Evolutionary conservation across 2,329 filamentous ascomycete species (phyloP).

Genomic region (Allantophomopsis lycopodina): DNA sequence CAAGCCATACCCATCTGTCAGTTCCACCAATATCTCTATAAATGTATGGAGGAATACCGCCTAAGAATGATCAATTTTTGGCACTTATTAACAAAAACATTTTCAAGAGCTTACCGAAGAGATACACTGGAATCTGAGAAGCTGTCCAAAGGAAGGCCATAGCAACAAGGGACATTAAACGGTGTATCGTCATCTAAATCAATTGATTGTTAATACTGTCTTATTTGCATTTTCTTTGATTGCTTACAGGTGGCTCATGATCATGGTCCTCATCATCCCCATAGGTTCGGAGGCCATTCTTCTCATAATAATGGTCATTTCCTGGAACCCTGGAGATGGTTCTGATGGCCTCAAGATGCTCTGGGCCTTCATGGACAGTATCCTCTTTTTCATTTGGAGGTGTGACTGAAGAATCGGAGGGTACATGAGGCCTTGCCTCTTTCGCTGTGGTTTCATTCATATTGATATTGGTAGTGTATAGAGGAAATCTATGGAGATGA

Average conservation of each 20-base stretch:
- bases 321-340: slow-evolving; percentile 11
- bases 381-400: slow-evolving; percentile 10
- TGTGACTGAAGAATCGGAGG: slow-evolving; percentile 6
- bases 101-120: slow-evolving; percentile 23
- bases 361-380: not conserved
- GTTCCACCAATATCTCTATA: slow-evolving; percentile 40
- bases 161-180: slow-evolving; percentile 37
- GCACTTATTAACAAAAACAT: too few species aligned
- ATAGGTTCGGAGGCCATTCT: slow-evolving; percentile 26
- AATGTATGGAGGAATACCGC: slow-evolving; percentile 33
- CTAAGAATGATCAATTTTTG: slow-evolving; percentile 9
- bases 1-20: slow-evolving; percentile 16
- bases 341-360: slow-evolving; percentile 10
- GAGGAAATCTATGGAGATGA: too few species aligned
- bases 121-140: slow-evolving; percentile 40
- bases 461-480: not conserved
- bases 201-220: too few species aligned
- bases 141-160: slow-evolving; percentile 49
- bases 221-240: not conserved
- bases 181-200: slow-evolving; percentile 23
- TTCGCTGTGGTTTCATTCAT: not conserved
- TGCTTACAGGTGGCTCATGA: slow-evolving; percentile 27
- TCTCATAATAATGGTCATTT: slow-evolving; percentile 29
- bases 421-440: not conserved
- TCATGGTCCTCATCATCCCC: slow-evolving; percentile 30